A percentile compares a stretch with the other conserved stretches of the same genome.
These are phyloP conservation scores for Pichia kudriavzevii DNA, from an alignment of 1,139 yeast genomes.

Conservation along the genomic window DNA sequence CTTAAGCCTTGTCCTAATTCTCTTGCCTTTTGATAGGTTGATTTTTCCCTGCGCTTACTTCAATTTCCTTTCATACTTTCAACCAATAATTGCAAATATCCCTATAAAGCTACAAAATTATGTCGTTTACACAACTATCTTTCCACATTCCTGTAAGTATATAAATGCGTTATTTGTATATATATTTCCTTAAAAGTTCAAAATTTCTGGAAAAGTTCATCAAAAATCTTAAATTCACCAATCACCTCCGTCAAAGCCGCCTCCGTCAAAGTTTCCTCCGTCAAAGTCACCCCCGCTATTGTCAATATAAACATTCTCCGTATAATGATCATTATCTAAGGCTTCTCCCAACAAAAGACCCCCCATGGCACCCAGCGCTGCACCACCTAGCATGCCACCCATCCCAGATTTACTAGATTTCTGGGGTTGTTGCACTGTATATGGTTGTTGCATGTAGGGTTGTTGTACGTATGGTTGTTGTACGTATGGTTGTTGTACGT, in stretches of 20 bases:
- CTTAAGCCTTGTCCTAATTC: neutral
- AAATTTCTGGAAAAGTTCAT: no score
- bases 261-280: constrained; percentile 20
- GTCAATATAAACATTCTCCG: constrained; percentile 12
- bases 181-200: no score
- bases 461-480: constrained; percentile 19
- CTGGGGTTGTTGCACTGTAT: constrained; percentile 11
- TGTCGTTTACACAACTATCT: no score
- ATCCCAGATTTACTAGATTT: constrained; percentile 20
- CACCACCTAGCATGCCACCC: constrained; percentile 27
- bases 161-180: no score
- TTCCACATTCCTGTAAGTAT: no score
- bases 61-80: no score
- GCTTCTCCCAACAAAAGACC: constrained; percentile 21
- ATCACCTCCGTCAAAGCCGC: constrained; percentile 28
- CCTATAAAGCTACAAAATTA: no score
- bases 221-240: no score
- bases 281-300: constrained; percentile 21
- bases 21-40: no score
- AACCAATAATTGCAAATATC: no score
- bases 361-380: constrained; percentile 26
- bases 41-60: no score
- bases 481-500: constrained; percentile 13
- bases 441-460: constrained; percentile 5
- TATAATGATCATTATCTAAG: constrained; percentile 8